These are phyloP conservation scores for Ogataea allantospora DNA, from an alignment of 805 yeast genomes.

Conservation along the genomic window DNA sequence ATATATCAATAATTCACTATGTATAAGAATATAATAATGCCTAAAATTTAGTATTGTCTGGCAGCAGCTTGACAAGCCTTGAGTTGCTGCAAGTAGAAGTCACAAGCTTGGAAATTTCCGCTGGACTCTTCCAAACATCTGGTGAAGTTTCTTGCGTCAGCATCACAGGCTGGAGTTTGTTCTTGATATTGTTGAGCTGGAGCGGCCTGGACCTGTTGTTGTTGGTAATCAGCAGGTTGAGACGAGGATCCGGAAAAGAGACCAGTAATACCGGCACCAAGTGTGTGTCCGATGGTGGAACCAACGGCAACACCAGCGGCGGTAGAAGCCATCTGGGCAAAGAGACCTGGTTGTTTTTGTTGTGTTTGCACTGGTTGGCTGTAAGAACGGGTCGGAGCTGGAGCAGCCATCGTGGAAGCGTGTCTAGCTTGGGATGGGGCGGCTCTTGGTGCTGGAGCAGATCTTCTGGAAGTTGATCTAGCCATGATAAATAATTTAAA, in stretches of 20 bases:
- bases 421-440: constrained; percentile 53
- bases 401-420: constrained; percentile 75
- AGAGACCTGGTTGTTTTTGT: constrained; percentile 76
- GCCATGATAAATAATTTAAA: constrained; percentile 26
- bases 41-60: constrained; percentile 57
- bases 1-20: constrained; percentile 7
- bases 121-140: constrained; percentile 90
- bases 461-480: constrained; percentile 38
- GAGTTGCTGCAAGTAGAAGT: constrained; percentile 93
- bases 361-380: constrained; percentile 52
- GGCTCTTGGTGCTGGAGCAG: constrained; percentile 41
- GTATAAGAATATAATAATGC: constrained; percentile 13
- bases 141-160: constrained; percentile 92
- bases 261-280: constrained; percentile 91
- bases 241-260: constrained; percentile 81
- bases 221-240: constrained; percentile 37
- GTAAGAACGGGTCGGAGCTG: constrained; percentile 37
- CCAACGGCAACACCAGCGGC: constrained; percentile 99
- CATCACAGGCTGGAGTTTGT: constrained; percentile 69
- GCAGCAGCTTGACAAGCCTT: constrained; percentile 97
- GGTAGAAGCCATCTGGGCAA: constrained; percentile 96
- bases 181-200: constrained; percentile 33
- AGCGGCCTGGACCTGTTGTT: constrained; percentile 32
- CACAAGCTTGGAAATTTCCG: constrained; percentile 97
- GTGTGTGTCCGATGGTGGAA: constrained; percentile 92